These are phyloP conservation scores for Russula virescens DNA, from an alignment of 768 basidiomycete genomes.

Conservation along the genomic window DNA sequence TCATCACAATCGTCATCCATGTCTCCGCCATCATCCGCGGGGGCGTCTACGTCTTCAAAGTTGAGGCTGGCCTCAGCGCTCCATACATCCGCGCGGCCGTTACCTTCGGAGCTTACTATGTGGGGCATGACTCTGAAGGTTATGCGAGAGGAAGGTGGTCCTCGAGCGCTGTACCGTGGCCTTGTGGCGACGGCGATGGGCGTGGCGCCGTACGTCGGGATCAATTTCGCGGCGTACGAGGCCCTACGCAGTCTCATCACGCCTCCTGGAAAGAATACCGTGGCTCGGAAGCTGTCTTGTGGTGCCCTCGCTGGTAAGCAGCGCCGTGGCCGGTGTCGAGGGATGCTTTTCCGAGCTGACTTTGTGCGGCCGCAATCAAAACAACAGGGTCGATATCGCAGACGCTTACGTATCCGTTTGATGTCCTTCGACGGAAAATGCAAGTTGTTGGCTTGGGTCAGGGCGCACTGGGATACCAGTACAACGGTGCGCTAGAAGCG, in stretches of 20 bases:
- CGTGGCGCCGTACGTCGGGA: slow-evolving; percentile 82
- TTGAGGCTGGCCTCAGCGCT: slow-evolving; percentile 46
- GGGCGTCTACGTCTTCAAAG: slow-evolving; percentile 28
- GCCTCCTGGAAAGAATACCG: slow-evolving; percentile 70
- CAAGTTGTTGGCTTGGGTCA: slow-evolving; percentile 78
- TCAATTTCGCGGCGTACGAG: slow-evolving; percentile 96
- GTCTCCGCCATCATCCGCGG: slow-evolving; percentile 28
- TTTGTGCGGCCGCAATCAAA: neutral
- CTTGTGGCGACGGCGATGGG: slow-evolving; percentile 79
- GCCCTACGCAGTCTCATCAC: slow-evolving; percentile 67
- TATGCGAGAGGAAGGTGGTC: slow-evolving; percentile 86
- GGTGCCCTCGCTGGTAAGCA: slow-evolving; percentile 78
- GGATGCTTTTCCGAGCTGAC: neutral
- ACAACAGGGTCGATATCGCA: slow-evolving; percentile 91
- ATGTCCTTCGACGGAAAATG: slow-evolving; percentile 93
- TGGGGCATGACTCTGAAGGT: slow-evolving; percentile 89
- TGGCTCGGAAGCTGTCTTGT: slow-evolving; percentile 67
- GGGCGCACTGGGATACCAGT: slow-evolving; percentile 52
- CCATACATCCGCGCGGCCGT: slow-evolving; percentile 45
- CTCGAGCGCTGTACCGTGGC: slow-evolving; percentile 82
- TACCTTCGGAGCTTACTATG: slow-evolving; percentile 57
- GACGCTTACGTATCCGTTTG: slow-evolving; percentile 92
- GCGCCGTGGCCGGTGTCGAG: neutral
- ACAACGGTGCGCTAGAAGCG: slow-evolving; percentile 78
- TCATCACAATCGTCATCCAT: slow-evolving; percentile 29